Evolutionary conservation across 2,329 filamentous ascomycete genomes (phyloP).

Genomic region (Teratosphaeria pseudoeucalypti): DNA sequence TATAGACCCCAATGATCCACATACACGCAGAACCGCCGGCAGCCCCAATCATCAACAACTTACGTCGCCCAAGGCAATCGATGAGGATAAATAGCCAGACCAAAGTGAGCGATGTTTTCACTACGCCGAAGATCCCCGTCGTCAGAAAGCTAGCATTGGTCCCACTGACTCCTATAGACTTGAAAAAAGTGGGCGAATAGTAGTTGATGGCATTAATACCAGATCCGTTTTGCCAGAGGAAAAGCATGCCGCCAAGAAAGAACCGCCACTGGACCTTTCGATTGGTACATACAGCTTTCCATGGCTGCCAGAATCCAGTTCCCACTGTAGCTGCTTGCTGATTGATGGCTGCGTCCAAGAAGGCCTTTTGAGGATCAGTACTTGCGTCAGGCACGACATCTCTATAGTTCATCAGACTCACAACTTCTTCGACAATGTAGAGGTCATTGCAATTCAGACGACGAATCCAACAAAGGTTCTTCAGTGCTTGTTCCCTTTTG

Average conservation of each 20-base stretch:
- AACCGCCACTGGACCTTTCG: constrained; percentile 58
- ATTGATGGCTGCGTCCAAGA: constrained; percentile 60
- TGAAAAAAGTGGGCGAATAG: constrained; percentile 60
- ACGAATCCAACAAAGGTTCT: constrained; percentile 51
- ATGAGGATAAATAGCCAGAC: constrained; percentile 61
- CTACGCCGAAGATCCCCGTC: constrained; percentile 66
- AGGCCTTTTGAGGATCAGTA: constrained; percentile 27
- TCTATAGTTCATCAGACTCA: neutral
- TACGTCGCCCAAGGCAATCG: constrained; percentile 52
- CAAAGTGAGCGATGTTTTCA: constrained; percentile 60
- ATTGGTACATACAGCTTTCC: constrained; percentile 45
- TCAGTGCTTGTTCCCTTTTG: constrained; percentile 30
- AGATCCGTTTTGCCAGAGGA: constrained; percentile 67
- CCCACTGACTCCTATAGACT: constrained; percentile 50
- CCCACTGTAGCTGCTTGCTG: constrained; percentile 53
- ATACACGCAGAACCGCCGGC: constrained; percentile 52
- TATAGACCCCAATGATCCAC: constrained; percentile 44
- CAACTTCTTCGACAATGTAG: constrained; percentile 64
- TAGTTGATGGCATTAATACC: constrained; percentile 76
- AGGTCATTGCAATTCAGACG: constrained; percentile 46
- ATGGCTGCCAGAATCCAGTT: constrained; percentile 65
- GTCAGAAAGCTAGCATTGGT: constrained; percentile 53
- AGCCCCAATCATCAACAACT: constrained; percentile 56
- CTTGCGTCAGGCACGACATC: neutral
- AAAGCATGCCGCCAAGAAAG: constrained; percentile 62